Evolutionary conservation across 306 rosid genomes (phyloP).

Genomic region (Trifolium fragiferum): DNA sequence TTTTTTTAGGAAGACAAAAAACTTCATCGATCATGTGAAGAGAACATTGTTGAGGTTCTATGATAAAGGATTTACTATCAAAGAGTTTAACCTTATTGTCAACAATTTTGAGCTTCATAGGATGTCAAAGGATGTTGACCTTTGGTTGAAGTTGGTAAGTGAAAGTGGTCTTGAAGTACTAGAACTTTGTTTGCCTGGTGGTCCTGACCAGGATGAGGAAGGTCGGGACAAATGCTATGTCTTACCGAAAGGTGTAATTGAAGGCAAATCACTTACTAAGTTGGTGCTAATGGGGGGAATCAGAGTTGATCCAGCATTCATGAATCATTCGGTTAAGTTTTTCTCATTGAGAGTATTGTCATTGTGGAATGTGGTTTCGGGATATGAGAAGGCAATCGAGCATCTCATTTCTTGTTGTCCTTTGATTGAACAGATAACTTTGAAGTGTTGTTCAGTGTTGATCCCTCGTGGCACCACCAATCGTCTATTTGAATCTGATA

Average conservation of each 20-base stretch:
- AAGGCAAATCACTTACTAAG: conserved; percentile 36
- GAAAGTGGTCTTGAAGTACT: background rate
- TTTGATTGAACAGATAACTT: conserved; percentile 29
- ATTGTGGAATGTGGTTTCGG: background rate
- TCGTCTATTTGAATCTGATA: background rate
- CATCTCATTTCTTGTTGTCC: conserved; percentile 43
- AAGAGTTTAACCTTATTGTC: conserved; percentile 28
- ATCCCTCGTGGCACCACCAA: background rate
- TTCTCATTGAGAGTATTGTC: conserved; percentile 25
- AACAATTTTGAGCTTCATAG: background rate
- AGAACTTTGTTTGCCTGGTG: background rate
- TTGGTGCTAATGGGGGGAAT: conserved; percentile 28
- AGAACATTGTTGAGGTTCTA: conserved; percentile 22
- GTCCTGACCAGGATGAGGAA: background rate
- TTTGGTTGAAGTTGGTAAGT: conserved; percentile 32
- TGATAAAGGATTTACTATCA: conserved; percentile 31
- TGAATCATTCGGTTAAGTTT: conserved; percentile 29
- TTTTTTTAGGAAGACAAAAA: background rate
- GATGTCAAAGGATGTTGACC: conserved; percentile 29
- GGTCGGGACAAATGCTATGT: background rate
- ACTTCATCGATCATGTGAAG: conserved; percentile 37
- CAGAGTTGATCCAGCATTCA: conserved; percentile 11
- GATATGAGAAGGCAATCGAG: conserved; percentile 9
- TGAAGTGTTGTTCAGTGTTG: background rate
- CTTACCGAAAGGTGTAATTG: conserved; percentile 27